Evolutionary conservation across 179 eudicot species (phyloP).

Genomic region (Carnegiea gigantea): DNA sequence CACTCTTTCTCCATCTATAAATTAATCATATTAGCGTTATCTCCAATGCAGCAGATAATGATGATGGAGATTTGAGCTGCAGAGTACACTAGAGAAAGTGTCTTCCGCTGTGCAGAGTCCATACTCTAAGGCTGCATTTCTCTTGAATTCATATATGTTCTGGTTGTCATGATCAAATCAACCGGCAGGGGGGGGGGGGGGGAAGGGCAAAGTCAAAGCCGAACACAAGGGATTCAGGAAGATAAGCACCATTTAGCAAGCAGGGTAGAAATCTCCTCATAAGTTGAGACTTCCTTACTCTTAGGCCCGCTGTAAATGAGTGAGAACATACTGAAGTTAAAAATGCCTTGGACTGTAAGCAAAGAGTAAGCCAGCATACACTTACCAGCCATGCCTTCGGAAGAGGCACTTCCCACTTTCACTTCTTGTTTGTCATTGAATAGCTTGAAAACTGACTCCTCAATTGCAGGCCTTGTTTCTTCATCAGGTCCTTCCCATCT

Average conservation of each 20-base stretch:
- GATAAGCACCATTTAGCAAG: neutral
- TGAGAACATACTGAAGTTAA: neutral
- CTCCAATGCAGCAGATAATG: too few species aligned
- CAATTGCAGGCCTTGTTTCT: constrained; percentile 22
- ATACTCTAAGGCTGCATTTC: neutral
- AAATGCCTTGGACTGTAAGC: neutral
- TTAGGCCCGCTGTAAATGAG: too few species aligned
- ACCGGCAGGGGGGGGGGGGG: neutral
- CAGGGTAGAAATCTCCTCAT: neutral
- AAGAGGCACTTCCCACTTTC: constrained; percentile 17
- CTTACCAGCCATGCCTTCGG: constrained; percentile 19
- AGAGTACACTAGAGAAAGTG: neutral
- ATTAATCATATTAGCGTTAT: too few species aligned
- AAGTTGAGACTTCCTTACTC: too few species aligned
- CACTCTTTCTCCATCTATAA: too few species aligned
- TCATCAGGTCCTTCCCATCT: constrained; percentile 1
- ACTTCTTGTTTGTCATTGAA: constrained; percentile 27
- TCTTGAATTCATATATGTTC: neutral
- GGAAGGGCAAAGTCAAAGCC: neutral
- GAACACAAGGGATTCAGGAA: neutral
- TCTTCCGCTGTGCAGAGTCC: neutral
- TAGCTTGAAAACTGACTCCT: constrained; percentile 37
- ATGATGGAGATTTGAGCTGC: too few species aligned
- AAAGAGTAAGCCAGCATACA: neutral
- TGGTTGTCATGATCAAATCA: neutral